Evolutionary conservation across 495 filamentous ascomycete species (phyloP), one percentile per base, ranked within the genome.

Genomic region (Hapsidospora chrysogenum): DNA sequence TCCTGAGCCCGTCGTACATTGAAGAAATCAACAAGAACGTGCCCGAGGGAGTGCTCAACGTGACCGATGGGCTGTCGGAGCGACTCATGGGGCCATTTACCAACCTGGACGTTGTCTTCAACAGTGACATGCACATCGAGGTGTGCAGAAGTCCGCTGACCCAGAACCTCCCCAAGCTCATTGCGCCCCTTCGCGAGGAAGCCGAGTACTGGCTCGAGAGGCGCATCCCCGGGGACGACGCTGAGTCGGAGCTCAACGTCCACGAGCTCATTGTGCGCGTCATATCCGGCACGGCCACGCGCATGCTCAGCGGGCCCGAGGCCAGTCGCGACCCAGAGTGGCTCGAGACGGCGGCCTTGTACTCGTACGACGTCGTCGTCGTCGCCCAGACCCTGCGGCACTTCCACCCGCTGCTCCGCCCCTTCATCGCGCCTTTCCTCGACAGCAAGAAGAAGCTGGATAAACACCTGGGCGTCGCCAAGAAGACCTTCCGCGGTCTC

Each of bases 151-250:
- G 38, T 31, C 41, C 37, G 30, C 41, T 42, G 6, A 42, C 41
- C 6, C 30, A 36, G 3, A 42, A 42, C 5, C 43, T 58, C 17
- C 67, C 65, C 5, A 63, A 74, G 21, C 63, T 63, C 39, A 51
- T 69, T 17, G 49, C 57, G 15, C 48, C 52, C 20, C 39, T 74
- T 17, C 51, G 65, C 9, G 57, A 68, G 26, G 70, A 74, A 41
- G 56, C 23, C 23, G 23, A 6, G 23, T 26, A 26, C 2, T 48
- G 54, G 1, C 45, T 62, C 19, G 18, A 35, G 9, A 21, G 8
- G 16, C 41, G 37, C 11, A 42, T 42, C 17, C 41, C 41, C n/a
- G n/a, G n/a, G n/a, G n/a, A n/a, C n/a, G 31, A 31, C 5, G n/a
- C n/a, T n/a, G 14, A 38, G 31, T 26, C 31, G 8, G 41, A 42